Conservation (phyloP, 108 stramenopile species). For the Fragilaria crotonensis region DNA sequence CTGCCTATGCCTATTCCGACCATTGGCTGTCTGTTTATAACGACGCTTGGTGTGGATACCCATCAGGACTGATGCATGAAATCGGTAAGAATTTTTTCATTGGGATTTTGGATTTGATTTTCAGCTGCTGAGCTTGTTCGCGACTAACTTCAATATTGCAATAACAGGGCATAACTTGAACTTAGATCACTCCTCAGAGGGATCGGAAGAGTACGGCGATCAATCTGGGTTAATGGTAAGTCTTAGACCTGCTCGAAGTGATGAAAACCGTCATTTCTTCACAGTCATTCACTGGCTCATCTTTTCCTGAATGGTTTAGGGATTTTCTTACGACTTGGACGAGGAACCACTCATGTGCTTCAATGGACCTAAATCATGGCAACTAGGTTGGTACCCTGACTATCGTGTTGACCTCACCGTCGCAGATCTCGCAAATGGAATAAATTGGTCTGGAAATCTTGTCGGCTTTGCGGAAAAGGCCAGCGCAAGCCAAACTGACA, state of each 20-base stretch:
- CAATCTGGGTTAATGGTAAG: slow-evolving; percentile 29
- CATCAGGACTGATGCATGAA: slow-evolving; percentile 42
- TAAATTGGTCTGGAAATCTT: neutral
- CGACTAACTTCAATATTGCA: no score
- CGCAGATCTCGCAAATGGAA: neutral
- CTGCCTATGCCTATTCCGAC: slow-evolving; percentile 38
- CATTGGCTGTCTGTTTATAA: slow-evolving; percentile 29
- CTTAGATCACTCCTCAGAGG: slow-evolving; percentile 40
- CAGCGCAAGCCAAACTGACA: neutral
- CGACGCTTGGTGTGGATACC: slow-evolving; percentile 34
- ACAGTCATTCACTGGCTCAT: no score
- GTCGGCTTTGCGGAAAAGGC: neutral
- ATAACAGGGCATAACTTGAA: slow-evolving; percentile 62
- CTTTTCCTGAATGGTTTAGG: slow-evolving; percentile 16
- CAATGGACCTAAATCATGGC: slow-evolving; percentile 37
- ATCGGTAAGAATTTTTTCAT: no score
- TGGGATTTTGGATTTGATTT: no score
- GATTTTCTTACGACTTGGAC: slow-evolving; percentile 1
- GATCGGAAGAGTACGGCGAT: slow-evolving; percentile 33
- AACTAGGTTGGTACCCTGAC: slow-evolving; percentile 34
- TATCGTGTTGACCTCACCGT: neutral
- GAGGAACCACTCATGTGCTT: slow-evolving; percentile 32
- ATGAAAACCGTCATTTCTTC: no score
- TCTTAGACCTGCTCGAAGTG: no score
- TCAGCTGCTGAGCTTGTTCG: no score